phyloP scores from a whole-genome alignment of 2,329 filamentous ascomycete genomes.

The Elsinoe australis region DNA sequence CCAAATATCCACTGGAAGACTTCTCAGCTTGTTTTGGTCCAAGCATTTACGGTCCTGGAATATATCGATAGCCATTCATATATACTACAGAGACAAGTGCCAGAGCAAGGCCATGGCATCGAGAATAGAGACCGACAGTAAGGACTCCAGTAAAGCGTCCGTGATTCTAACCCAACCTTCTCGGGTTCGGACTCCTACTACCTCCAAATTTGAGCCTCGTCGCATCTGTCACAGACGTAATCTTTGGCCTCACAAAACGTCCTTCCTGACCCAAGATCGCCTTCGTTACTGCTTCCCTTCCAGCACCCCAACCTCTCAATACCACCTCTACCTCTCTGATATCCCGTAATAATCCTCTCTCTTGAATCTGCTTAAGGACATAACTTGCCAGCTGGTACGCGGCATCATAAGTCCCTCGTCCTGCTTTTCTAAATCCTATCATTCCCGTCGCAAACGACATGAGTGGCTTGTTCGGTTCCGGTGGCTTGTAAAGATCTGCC shows the following conservation, averaged over 20 bases:
- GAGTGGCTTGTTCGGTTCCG: conserved; percentile 37
- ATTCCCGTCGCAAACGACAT: conserved; percentile 77
- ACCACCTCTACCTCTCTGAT: conserved; percentile 74
- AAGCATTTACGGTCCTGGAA: too few relatives aligned
- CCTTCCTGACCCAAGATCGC: conserved; percentile 82
- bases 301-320: conserved; percentile 75
- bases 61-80: too few relatives aligned
- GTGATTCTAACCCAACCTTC: conserved; percentile 76
- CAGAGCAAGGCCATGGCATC: too few relatives aligned
- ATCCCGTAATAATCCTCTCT: conserved; percentile 66
- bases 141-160: too few relatives aligned
- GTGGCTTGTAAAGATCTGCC: conserved; percentile 42
- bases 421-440: conserved; percentile 80
- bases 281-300: conserved; percentile 84
- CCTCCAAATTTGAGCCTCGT: conserved; percentile 95
- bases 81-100: too few relatives aligned
- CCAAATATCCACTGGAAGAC: too few relatives aligned
- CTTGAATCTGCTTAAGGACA: conserved; percentile 74
- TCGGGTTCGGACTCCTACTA: conserved; percentile 73
- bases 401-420: conserved; percentile 77
- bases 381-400: conserved; percentile 84
- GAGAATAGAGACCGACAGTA: too few relatives aligned
- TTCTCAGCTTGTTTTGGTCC: too few relatives aligned
- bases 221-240: conserved; percentile 68
- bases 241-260: conserved; percentile 62